Percentiles rank a stretch among this genome's conserved stretches.
phyloP scores from a whole-genome alignment of 768 basidiomycete genomes.

The Leccinum broughii region DNA sequence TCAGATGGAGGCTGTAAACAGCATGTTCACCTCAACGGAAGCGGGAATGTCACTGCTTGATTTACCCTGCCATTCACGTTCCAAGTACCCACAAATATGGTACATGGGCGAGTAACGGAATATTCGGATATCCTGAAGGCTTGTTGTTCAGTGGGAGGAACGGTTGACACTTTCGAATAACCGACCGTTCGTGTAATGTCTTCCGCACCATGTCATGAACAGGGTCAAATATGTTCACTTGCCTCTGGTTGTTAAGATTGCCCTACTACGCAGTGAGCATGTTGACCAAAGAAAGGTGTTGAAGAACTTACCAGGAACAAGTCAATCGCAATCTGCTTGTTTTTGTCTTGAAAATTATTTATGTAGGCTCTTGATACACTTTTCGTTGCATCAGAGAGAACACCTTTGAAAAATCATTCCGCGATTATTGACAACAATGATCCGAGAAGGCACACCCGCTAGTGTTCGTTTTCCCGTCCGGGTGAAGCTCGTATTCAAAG shows the following conservation, averaged over 20 bases:
- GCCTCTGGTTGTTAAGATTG: slow-evolving; percentile 83
- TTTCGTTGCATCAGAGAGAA: slow-evolving; percentile 95
- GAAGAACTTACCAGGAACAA: slow-evolving; percentile 77
- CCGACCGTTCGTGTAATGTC: slow-evolving; percentile 67
- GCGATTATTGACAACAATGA: not conserved
- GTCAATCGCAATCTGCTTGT: slow-evolving; percentile 93
- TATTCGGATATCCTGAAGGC: slow-evolving; percentile 72
- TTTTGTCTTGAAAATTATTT: slow-evolving; percentile 96
- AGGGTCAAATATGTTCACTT: slow-evolving; percentile 91
- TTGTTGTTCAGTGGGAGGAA: slow-evolving; percentile 2
- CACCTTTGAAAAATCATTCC: slow-evolving; percentile 46
- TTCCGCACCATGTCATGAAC: slow-evolving; percentile 84
- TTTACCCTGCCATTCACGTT: slow-evolving; percentile 89
- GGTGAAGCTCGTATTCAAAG: slow-evolving; percentile 95
- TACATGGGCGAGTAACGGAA: slow-evolving; percentile 69
- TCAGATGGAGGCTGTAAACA: slow-evolving; percentile 66
- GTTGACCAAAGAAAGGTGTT: not conserved
- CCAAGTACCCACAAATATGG: slow-evolving; percentile 90
- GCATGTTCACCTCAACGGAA: slow-evolving; percentile 11
- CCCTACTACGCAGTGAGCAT: slow-evolving; percentile 56
- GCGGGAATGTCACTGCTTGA: slow-evolving; percentile 7
- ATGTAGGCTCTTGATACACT: slow-evolving; percentile 95
- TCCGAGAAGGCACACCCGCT: slow-evolving; percentile 52
- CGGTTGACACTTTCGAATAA: not conserved
- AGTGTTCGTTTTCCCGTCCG: slow-evolving; percentile 92